phyloP scores from a whole-genome alignment of 768 basidiomycete genomes.

The Lactifluus rugatus region DNA sequence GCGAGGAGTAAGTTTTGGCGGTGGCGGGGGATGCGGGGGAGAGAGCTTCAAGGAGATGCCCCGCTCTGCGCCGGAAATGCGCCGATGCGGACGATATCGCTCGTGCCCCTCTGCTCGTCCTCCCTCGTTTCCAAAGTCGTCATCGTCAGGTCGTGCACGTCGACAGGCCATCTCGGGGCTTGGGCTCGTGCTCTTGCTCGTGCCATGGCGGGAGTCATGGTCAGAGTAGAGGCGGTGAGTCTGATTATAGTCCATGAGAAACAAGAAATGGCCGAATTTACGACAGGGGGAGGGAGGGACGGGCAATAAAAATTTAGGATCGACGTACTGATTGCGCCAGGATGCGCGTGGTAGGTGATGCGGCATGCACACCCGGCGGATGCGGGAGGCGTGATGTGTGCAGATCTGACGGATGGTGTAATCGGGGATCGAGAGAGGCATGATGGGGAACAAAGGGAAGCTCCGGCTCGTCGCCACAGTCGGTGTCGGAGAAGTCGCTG shows the following conservation, averaged over 20 bases:
- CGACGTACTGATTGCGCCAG: constrained; percentile 11
- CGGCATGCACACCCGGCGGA: background rate
- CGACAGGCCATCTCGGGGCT: background rate
- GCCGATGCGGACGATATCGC: constrained; percentile 12
- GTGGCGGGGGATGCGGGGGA: background rate
- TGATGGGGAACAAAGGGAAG: constrained; percentile 4
- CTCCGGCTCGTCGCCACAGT: background rate
- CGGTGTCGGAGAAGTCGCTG: background rate
- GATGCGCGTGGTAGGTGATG: background rate
- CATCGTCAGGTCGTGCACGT: constrained; percentile 1
- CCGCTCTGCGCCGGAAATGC: background rate
- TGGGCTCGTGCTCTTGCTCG: background rate
- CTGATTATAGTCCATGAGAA: background rate
- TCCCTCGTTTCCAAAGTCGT: background rate
- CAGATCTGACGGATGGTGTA: constrained; percentile 5
- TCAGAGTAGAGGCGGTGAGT: background rate
- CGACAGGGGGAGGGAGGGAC: background rate
- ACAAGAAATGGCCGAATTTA: background rate
- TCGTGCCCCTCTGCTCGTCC: background rate
- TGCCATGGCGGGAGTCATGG: background rate
- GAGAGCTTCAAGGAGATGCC: background rate
- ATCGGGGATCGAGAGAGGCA: background rate
- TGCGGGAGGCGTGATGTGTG: background rate
- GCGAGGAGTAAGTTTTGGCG: background rate
- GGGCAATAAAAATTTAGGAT: background rate